These are phyloP conservation scores for Candida yuanshanica DNA, from an alignment of 805 yeast species.

Conservation along the genomic window DNA sequence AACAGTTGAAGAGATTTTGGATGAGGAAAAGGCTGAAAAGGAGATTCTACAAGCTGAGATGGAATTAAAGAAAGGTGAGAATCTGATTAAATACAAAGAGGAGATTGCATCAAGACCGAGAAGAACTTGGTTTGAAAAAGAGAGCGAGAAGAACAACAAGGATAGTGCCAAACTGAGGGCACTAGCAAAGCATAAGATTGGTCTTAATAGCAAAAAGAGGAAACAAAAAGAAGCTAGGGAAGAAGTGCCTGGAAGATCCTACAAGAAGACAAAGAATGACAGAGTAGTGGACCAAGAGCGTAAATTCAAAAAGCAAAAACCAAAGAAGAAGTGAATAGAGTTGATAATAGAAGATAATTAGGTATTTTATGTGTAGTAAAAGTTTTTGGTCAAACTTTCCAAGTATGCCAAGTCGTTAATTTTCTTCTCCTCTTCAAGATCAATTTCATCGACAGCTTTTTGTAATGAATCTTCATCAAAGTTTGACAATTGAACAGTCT, in stretches of 20 bases:
- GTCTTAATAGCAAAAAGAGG: constrained; percentile 60
- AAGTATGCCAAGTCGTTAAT: constrained; percentile 8
- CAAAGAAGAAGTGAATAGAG: constrained; percentile 11
- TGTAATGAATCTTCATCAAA: constrained; percentile 17
- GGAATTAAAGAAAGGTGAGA: constrained; percentile 82
- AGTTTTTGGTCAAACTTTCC: constrained; percentile 15
- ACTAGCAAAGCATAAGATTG: constrained; percentile 29
- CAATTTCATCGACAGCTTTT: not conserved
- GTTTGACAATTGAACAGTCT: constrained; percentile 42
- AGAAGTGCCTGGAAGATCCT: constrained; percentile 43
- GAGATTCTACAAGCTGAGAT: constrained; percentile 85
- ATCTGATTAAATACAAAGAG: constrained; percentile 67
- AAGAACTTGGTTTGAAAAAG: constrained; percentile 91
- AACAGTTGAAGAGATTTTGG: constrained; percentile 68
- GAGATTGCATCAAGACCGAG: constrained; percentile 89
- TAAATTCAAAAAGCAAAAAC: constrained; percentile 21
- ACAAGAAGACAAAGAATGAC: constrained; percentile 77
- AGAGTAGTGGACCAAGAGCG: constrained; percentile 48
- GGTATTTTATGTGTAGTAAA: constrained; percentile 15
- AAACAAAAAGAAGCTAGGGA: constrained; percentile 65
- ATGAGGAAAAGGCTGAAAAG: constrained; percentile 85
- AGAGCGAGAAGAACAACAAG: constrained; percentile 34
- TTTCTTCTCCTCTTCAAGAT: not conserved
- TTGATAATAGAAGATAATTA: not conserved
- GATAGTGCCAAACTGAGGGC: constrained; percentile 38